phyloP scores from a whole-genome alignment of 306 rosid genomes.

The Herpetospermum pedunculosum region DNA sequence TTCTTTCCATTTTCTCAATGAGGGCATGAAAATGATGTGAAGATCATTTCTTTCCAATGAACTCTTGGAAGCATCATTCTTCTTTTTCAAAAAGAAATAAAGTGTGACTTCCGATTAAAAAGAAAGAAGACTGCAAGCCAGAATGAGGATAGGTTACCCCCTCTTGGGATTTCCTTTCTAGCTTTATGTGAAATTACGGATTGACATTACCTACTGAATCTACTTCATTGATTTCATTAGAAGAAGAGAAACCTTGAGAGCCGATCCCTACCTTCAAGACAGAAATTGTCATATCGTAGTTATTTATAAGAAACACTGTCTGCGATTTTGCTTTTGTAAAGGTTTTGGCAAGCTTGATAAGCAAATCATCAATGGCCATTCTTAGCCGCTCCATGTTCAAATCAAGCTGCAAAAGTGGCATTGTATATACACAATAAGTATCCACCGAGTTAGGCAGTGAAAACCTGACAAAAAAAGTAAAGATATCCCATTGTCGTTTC shows the following conservation, averaged over 20 bases:
- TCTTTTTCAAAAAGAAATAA: not conserved
- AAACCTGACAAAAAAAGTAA: not conserved
- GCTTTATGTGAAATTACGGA: not conserved
- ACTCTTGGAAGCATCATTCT: not conserved
- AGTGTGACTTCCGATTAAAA: not conserved
- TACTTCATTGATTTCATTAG: not conserved
- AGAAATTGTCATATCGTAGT: constrained; percentile 92
- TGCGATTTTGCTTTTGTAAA: constrained; percentile 67
- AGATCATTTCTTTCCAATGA: not conserved
- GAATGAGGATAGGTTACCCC: not conserved
- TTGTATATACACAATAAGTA: not conserved
- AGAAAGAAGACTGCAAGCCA: not conserved
- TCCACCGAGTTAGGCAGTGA: not conserved
- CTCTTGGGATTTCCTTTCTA: not conserved
- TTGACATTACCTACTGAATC: not conserved
- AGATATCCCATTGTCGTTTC: not conserved
- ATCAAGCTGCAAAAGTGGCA: constrained; percentile 55
- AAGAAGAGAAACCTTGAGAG: not conserved
- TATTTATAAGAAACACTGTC: constrained; percentile 86
- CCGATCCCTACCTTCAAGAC: constrained; percentile 65
- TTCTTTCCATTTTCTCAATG: not conserved
- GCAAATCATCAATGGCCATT: constrained; percentile 91
- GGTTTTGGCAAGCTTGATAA: constrained; percentile 87
- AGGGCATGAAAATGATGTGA: not conserved
- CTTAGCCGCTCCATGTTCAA: constrained; percentile 80